Evolutionary conservation across 306 rosid genomes (phyloP), one percentile per base, ranked within the genome.

Genomic region (Hippophae rhamnoides): DNA sequence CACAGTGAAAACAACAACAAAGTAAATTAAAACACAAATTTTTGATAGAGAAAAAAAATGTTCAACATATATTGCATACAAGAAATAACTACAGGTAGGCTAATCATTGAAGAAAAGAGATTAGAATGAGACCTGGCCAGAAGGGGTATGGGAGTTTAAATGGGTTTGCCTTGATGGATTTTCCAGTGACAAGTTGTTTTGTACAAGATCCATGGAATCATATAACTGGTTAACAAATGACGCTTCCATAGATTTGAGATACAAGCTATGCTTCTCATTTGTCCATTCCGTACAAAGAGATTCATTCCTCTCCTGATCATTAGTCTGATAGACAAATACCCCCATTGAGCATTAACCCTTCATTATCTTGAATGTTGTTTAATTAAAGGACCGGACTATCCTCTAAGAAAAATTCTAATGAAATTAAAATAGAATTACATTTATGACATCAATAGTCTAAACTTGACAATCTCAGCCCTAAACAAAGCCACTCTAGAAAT

Each of bases 181-280:
- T 25, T 61, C 41, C 51, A 62, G 53, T 13, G 43, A 55, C 43
- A 60, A 62, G 13, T 12, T 46, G 25, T 67, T 52, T 67, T 50
- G 52, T 9, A 64, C 49, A 40, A 41, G 45, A 69, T 75, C 82
- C 76, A 73, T 81, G 61, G 85, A 69, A 68, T 70, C 62, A 70
- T 81, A 79, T 56, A 85, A 65, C 47, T 74, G 80, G 67, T 77
- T 65, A 13, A 85, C 92, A 61, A 85, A 85, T 41, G 88, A 79
- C 64, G 88, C 76, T 77, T 85, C 92, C 77, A 85, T 81, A 5
- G 83, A 85, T 31, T 85, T 79, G 13, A 85, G 78, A 66, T 79
- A 85, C 81, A 79, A 61, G 64, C 88, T 81, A 63, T 85, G 92
- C 69, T 85, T 85, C 73, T 77, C 84, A 52, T 85, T 80, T 7